phyloP scores from a whole-genome alignment of 2,329 filamentous ascomycete genomes.

The Cordyceps tenuipes region DNA sequence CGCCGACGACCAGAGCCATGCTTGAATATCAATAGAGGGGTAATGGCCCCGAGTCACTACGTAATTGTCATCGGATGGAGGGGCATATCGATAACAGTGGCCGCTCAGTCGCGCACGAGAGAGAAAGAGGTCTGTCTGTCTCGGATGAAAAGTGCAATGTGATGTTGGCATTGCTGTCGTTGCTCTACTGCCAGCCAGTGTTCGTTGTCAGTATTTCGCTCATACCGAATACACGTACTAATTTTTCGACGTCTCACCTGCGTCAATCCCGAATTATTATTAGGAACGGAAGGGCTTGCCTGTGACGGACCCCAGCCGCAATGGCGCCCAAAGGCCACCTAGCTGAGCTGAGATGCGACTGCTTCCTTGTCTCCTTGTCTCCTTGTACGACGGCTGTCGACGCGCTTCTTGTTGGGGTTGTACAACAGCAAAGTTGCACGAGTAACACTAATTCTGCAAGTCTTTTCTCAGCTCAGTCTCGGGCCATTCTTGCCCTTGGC shows the following conservation, averaged over 20 bases:
- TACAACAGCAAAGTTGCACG: not conserved
- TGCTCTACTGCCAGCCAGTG: not conserved
- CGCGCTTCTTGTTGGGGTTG: not conserved
- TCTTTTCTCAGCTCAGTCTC: not conserved
- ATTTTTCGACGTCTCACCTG: no score
- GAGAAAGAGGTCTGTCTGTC: no score
- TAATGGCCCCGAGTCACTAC: not conserved
- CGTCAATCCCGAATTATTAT: not conserved
- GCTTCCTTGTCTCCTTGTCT: no score
- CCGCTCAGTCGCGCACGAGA: not conserved
- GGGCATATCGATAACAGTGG: slow-evolving; percentile 8
- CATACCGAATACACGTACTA: not conserved
- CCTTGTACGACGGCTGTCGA: not conserved
- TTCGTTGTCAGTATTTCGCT: not conserved
- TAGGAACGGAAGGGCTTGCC: not conserved
- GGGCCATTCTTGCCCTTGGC: not conserved
- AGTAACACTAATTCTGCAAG: not conserved
- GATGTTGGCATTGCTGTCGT: not conserved
- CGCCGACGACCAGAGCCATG: not conserved
- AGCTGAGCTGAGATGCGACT: not conserved
- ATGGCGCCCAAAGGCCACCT: not conserved
- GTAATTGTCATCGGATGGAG: not conserved
- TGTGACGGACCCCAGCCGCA: not conserved
- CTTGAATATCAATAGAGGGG: slow-evolving; percentile 9
- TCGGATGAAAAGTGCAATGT: not conserved